Evolutionary conservation across 495 filamentous ascomycete genomes (phyloP).

Genomic region (Ramalina peruviana): DNA sequence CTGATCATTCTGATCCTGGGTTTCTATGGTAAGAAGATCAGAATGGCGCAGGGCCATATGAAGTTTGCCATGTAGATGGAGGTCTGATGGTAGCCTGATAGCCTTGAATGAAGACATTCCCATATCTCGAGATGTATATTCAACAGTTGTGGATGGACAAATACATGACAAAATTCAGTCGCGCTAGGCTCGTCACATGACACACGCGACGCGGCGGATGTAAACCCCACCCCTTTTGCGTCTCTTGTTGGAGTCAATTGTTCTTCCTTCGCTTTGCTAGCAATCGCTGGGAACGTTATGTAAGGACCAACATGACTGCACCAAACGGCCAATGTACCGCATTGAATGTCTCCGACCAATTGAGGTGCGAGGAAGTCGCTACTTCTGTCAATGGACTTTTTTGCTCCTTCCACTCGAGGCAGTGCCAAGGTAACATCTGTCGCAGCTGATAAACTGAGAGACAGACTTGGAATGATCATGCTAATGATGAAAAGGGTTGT

Average conservation of each 20-base stretch:
- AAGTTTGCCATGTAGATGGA: conserved; percentile 5
- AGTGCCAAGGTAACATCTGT: conserved; percentile 23
- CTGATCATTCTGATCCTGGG: conserved; percentile 8
- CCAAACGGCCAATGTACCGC: conserved; percentile 20
- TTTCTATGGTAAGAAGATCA: conserved; percentile 8
- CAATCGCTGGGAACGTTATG: background rate
- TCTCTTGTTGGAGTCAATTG: too few relatives aligned
- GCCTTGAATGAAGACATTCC: too few relatives aligned
- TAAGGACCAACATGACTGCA: background rate
- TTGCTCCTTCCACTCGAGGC: conserved; percentile 32
- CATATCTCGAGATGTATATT: too few relatives aligned
- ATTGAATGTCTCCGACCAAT: conserved; percentile 26
- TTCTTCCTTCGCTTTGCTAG: too few relatives aligned
- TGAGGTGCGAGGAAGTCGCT: conserved; percentile 22
- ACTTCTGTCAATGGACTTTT: conserved; percentile 32
- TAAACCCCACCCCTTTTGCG: too few relatives aligned
- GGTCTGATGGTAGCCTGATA: too few relatives aligned
- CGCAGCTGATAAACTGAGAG: background rate
- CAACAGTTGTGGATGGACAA: too few relatives aligned
- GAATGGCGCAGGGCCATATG: conserved; percentile 10
- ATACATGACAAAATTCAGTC: too few relatives aligned
- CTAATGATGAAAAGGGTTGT: conserved; percentile 20
- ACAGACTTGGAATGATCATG: background rate
- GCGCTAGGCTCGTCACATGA: too few relatives aligned
- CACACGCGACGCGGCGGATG: too few relatives aligned